phyloP scores from a whole-genome alignment of 495 filamentous ascomycete species.

The Hypoxylon rickii region DNA sequence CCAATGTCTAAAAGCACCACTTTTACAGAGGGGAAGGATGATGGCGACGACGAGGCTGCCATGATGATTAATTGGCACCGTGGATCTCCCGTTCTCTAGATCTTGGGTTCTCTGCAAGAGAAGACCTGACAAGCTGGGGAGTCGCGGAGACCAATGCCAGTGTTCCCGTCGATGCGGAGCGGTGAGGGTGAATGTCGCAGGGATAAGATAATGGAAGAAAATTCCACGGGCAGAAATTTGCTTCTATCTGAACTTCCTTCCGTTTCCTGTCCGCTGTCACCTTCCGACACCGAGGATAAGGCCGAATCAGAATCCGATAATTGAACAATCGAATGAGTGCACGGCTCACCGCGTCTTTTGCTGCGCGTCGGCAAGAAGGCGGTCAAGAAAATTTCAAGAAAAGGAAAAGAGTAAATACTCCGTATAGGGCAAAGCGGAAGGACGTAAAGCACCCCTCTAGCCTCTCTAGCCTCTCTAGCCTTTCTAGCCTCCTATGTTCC shows the following conservation, averaged over 20 bases:
- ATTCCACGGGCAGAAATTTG: constrained; percentile 31
- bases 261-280: constrained; percentile 4
- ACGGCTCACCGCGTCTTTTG: constrained; percentile 31
- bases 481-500: no score
- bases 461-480: no score
- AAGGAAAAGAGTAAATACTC: constrained; percentile 19
- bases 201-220: constrained; percentile 18
- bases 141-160: constrained; percentile 25
- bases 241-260: not conserved
- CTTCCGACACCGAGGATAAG: constrained; percentile 27
- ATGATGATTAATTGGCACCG: constrained; percentile 24
- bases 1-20: constrained; percentile 57
- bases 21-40: constrained; percentile 38
- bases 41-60: no score
- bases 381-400: constrained; percentile 28
- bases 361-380: constrained; percentile 34
- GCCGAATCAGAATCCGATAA: constrained; percentile 20
- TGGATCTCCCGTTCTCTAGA: constrained; percentile 25
- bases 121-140: constrained; percentile 20
- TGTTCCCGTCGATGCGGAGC: constrained; percentile 28
- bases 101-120: constrained; percentile 20
- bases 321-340: constrained; percentile 5
- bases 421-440: constrained; percentile 20
- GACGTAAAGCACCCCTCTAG: no score
- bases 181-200: constrained; percentile 24